Conservation (phyloP, 2,329 filamentous ascomycete species). For the Fusarium nematophilum region DNA sequence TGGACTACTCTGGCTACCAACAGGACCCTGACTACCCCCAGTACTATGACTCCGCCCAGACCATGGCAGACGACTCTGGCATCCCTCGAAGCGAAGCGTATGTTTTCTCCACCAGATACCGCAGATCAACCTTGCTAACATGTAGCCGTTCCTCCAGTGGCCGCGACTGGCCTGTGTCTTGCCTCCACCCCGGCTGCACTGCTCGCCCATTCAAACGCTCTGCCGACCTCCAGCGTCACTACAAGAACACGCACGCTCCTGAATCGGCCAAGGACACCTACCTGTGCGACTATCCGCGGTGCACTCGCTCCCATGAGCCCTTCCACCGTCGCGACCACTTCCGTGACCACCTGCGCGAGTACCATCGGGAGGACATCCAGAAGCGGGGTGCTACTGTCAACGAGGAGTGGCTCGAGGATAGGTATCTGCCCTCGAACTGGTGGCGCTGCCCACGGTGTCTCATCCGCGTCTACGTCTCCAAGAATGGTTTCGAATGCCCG, state of each 20-base stretch:
- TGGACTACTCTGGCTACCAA: conserved; percentile 23
- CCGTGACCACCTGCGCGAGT: conserved; percentile 66
- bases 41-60: conserved; percentile 10
- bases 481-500: conserved; percentile 58
- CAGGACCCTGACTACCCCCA: conserved; percentile 24
- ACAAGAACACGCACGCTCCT: conserved; percentile 59
- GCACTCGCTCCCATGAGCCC: conserved; percentile 56
- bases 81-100: conserved; percentile 29
- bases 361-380: conserved; percentile 65
- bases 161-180: conserved; percentile 52
- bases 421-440: conserved; percentile 56
- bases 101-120: conserved; percentile 1
- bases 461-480: conserved; percentile 54
- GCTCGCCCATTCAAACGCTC: conserved; percentile 61
- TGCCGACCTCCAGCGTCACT: conserved; percentile 67
- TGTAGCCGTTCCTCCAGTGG: conserved; percentile 22
- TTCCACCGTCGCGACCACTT: conserved; percentile 68
- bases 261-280: conserved; percentile 56
- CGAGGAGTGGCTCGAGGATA: conserved; percentile 53
- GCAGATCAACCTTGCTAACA: conserved; percentile 10
- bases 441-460: conserved; percentile 68
- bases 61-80: conserved; percentile 4
- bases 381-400: conserved; percentile 55
- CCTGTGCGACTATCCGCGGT: conserved; percentile 64
- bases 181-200: conserved; percentile 55